Evolutionary conservation across 2,329 filamentous ascomycete genomes (phyloP).

Genomic region (Aspergillus pseudoterreus): DNA sequence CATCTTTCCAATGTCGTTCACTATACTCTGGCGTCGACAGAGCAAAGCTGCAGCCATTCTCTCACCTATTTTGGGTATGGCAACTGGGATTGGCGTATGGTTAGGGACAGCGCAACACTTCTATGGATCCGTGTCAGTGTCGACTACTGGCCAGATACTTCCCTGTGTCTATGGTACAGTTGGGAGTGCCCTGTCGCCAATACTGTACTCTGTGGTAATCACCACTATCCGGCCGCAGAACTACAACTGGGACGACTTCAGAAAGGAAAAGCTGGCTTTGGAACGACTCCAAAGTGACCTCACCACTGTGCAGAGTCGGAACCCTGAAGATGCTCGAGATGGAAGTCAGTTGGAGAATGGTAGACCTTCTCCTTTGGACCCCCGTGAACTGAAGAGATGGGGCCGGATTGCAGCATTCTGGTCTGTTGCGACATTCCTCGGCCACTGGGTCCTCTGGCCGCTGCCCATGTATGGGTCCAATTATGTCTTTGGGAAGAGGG

Average conservation of each 20-base stretch:
- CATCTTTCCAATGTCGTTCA: conserved; percentile 53
- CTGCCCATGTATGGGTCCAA: conserved; percentile 53
- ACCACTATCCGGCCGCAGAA: conserved; percentile 44
- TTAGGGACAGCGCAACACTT: conserved; percentile 46
- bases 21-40: conserved; percentile 52
- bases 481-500: conserved; percentile 47
- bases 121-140: conserved; percentile 47
- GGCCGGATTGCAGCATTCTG: conserved; percentile 44
- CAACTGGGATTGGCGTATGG: conserved; percentile 52
- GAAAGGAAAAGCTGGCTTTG: conserved; percentile 27
- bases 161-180: conserved; percentile 54
- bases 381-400: conserved; percentile 45
- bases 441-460: conserved; percentile 54
- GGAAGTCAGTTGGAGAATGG: conserved; percentile 6
- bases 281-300: conserved; percentile 23
- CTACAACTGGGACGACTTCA: conserved; percentile 40
- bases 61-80: conserved; percentile 49
- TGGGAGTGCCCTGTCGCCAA: conserved; percentile 51
- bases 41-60: conserved; percentile 49
- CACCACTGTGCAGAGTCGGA: conserved; percentile 13
- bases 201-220: conserved; percentile 48
- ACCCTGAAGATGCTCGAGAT: background rate
- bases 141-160: conserved; percentile 47
- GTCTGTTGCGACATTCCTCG: conserved; percentile 49
- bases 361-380: conserved; percentile 20